Percentiles rank a stretch among this genome's conserved stretches.
These are phyloP conservation scores for Fusarium illudens DNA, from an alignment of 2,329 filamentous ascomycete species.

Conservation along the genomic window DNA sequence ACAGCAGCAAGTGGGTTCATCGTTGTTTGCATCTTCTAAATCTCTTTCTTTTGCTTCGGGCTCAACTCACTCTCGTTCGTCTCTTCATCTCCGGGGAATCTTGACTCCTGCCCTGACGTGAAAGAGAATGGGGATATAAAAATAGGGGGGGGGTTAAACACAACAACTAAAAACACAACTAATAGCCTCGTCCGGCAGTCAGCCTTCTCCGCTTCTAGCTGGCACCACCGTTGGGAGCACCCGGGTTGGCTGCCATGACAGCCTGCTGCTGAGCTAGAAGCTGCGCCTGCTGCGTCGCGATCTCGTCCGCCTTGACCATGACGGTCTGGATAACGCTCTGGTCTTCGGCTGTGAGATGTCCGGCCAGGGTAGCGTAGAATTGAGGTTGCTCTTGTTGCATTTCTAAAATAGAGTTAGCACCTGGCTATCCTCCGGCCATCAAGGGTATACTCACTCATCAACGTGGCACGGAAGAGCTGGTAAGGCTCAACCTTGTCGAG, in stretches of 20 bases:
- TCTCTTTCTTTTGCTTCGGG: constrained; percentile 43
- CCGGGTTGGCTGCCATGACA: constrained; percentile 25
- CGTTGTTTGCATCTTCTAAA: constrained; percentile 44
- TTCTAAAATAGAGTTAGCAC: constrained; percentile 61
- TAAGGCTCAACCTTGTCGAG: constrained; percentile 97
- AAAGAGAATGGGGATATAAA: constrained; percentile 42
- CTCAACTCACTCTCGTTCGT: constrained; percentile 26
- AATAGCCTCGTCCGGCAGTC: constrained; percentile 29
- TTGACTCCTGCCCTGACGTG: constrained; percentile 40
- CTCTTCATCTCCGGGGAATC: constrained; percentile 42
- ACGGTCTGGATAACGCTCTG: constrained; percentile 82
- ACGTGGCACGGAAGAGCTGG: constrained; percentile 81
- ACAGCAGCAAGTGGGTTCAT: constrained; percentile 37
- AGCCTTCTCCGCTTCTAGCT: constrained; percentile 29
- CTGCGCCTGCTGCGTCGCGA: constrained; percentile 47
- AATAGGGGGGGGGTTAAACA: constrained; percentile 27
- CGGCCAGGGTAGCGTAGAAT: constrained; percentile 82
- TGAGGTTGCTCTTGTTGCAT: constrained; percentile 92
- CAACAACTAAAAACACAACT: constrained; percentile 31
- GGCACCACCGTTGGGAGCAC: constrained; percentile 40
- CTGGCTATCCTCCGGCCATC: not conserved
- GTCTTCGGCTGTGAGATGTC: constrained; percentile 81
- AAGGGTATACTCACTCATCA: constrained; percentile 73
- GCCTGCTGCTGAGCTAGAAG: constrained; percentile 43
- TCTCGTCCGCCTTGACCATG: constrained; percentile 68